Evolutionary conservation across 305 asterid species (phyloP).

Genomic region (Fraxinus baroniana): DNA sequence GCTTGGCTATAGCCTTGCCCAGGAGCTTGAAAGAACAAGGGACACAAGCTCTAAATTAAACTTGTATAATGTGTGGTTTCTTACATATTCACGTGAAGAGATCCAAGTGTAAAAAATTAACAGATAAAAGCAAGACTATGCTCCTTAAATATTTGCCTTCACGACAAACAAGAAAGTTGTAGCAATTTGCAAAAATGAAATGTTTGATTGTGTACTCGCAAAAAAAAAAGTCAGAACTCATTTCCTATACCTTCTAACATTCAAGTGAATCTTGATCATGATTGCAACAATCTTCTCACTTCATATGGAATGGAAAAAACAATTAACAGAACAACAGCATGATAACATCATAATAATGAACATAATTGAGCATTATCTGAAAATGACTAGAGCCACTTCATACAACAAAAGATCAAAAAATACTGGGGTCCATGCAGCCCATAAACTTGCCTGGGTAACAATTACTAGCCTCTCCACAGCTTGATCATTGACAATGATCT

Average conservation of each 20-base stretch:
- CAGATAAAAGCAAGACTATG: neutral
- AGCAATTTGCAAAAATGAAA: neutral
- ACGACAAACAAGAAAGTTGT: neutral
- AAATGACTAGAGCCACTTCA: slow-evolving; percentile 6
- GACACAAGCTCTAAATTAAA: neutral
- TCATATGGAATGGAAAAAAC: neutral
- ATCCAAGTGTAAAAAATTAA: neutral
- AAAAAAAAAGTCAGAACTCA: neutral
- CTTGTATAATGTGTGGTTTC: neutral
- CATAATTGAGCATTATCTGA: slow-evolving; percentile 11
- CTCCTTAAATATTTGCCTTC: slow-evolving; percentile 12
- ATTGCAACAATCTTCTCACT: neutral
- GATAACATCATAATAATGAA: slow-evolving; percentile 5
- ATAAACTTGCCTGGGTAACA: slow-evolving; percentile 74
- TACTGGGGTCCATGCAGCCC: neutral
- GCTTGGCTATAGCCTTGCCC: neutral
- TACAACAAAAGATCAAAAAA: slow-evolving; percentile 12
- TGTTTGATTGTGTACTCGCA: neutral
- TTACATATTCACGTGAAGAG: neutral
- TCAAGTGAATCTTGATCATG: neutral
- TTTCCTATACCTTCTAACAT: neutral
- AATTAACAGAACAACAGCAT: slow-evolving; percentile 4
- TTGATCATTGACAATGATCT: slow-evolving; percentile 51
- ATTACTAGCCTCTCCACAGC: slow-evolving; percentile 79
- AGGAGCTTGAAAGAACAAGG: neutral